Evolutionary conservation across 2,329 filamentous ascomycete genomes (phyloP).

Genomic region (Fusarium nematophilum): DNA sequence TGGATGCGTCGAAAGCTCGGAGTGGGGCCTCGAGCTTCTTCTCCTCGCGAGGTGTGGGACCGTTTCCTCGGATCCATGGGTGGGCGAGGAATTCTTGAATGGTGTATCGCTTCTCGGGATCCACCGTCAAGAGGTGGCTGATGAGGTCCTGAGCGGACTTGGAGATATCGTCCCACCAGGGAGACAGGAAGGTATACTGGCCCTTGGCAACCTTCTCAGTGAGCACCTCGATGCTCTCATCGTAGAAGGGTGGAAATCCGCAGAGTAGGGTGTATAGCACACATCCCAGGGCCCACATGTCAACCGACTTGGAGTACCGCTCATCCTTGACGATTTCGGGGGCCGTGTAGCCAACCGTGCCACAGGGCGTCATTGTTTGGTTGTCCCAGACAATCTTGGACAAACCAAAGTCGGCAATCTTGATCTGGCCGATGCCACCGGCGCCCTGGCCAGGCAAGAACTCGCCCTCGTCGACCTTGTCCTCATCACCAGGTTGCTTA

Average conservation of each 20-base stretch:
- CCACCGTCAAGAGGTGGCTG: slow-evolving; percentile 90
- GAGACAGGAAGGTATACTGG: slow-evolving; percentile 96
- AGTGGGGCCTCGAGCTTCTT: slow-evolving; percentile 59
- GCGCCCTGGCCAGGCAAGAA: slow-evolving; percentile 84
- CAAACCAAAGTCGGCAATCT: slow-evolving; percentile 97
- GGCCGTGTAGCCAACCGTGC: slow-evolving; percentile 96
- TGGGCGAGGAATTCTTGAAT: slow-evolving; percentile 95
- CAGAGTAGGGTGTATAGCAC: slow-evolving; percentile 97
- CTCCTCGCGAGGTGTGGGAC: slow-evolving; percentile 68
- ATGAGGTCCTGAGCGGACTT: slow-evolving; percentile 94
- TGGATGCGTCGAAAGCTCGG: slow-evolving; percentile 67
- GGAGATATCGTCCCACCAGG: slow-evolving; percentile 99
- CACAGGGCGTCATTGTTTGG: slow-evolving; percentile 99
- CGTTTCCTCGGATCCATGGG: slow-evolving; percentile 85
- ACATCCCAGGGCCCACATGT: slow-evolving; percentile 99
- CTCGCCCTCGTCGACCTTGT: slow-evolving; percentile 96
- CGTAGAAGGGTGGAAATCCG: slow-evolving; percentile 98
- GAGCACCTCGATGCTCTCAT: slow-evolving; percentile 95
- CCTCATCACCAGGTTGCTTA: slow-evolving; percentile 88
- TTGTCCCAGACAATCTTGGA: slow-evolving; percentile 99
- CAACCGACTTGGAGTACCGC: slow-evolving; percentile 97
- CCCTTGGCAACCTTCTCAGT: slow-evolving; percentile 98
- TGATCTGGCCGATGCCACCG: slow-evolving; percentile 93
- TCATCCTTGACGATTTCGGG: slow-evolving; percentile 99
- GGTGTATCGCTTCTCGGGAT: slow-evolving; percentile 93